Base-by-base conservation (phyloP, 176 grass and related monocot species). In the Neostapfia colusana region DNA sequence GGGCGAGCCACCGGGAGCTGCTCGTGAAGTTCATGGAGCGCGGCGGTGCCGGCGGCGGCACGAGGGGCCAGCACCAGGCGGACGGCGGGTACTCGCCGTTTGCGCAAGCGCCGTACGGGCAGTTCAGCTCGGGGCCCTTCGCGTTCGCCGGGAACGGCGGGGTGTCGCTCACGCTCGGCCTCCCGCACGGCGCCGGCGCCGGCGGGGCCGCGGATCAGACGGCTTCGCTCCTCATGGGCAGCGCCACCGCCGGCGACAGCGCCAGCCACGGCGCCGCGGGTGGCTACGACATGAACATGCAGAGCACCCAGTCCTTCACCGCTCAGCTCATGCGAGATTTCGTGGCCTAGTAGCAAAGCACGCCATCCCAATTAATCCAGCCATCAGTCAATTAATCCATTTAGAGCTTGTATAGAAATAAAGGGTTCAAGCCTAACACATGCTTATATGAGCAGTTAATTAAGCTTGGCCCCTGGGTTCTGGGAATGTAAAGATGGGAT, bases 1-100 rank as follows among this genome's bases (percentile, higher is more conserved):
- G 89, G 70, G 83, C 86, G 71, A 92, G 84, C 85, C 89, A 95
- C 75, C 83, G 86, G 27, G 96, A 95, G 85, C 83, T 99, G 0
- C 74, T 99, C 70, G 92, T 99, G 92, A 95, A 92, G 73, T 87
- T 99, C 69, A 92, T 99, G 89, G 96, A 99, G 67, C 85, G 89
- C 53, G 81, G 89, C 49, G 83, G 81, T 62, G 62, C 46, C 8
- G 84, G 51, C n/a, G 84, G n/a, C 0, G 69, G 38, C 27, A 53
- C 62, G 20, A 76, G 82, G 57, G 76, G 74, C 24, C 70, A 69
- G 4, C n/a, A 54, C 49, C 40, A 40, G 38, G 38, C 4, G 6
- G 48, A 20, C 24, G n/a, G 42, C 21, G 81, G 63, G 15, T 93
- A 93, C 69, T 81, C 91, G 4, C 71, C 90, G 10, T 89, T 81